A percentile compares a stretch with the other conserved stretches of the same genome.
phyloP scores from a whole-genome alignment of 169 alveolate genomes.

The Eimeria brunetti region DNA sequence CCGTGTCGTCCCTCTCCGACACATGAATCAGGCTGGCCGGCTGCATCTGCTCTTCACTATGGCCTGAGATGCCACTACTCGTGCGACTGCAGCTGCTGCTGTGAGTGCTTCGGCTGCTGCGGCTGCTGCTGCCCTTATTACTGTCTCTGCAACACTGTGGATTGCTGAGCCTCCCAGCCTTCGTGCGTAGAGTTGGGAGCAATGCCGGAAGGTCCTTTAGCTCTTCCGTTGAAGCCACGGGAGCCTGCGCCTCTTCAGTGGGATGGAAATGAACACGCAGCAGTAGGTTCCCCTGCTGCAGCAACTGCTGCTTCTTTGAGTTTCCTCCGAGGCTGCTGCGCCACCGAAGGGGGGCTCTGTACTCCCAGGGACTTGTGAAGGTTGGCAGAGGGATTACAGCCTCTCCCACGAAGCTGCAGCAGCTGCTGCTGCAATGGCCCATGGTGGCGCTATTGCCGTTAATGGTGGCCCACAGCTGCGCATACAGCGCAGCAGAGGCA shows the following conservation, averaged over 20 bases:
- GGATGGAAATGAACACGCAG: constrained; percentile 68
- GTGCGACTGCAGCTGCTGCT: constrained; percentile 35
- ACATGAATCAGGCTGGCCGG: not conserved
- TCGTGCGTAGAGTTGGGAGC: not conserved
- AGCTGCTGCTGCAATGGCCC: constrained; percentile 7
- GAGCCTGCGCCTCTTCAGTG: not conserved
- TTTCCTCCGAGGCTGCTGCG: constrained; percentile 67
- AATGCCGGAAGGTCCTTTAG: not conserved
- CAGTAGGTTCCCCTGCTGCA: constrained; percentile 36
- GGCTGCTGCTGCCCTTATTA: constrained; percentile 10
- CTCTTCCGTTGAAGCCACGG: not conserved
- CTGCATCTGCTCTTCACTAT: not conserved
- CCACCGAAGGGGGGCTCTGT: constrained; percentile 63
- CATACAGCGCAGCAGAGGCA: constrained; percentile 50
- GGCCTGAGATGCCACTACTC: not conserved
- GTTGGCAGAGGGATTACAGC: constrained; percentile 57
- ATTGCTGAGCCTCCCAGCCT: not conserved
- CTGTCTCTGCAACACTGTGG: not conserved
- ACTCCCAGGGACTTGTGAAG: constrained; percentile 56
- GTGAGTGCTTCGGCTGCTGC: constrained; percentile 23
- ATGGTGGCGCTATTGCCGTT: constrained; percentile 2
- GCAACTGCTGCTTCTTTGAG: constrained; percentile 36
- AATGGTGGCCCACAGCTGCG: constrained; percentile 58
- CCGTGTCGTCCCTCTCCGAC: not conserved
- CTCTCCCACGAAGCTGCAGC: constrained; percentile 55